Percentiles rank a stretch among this genome's conserved stretches.
Conservation (phyloP, 345 rosid genomes). For the Populus alba region DNA sequence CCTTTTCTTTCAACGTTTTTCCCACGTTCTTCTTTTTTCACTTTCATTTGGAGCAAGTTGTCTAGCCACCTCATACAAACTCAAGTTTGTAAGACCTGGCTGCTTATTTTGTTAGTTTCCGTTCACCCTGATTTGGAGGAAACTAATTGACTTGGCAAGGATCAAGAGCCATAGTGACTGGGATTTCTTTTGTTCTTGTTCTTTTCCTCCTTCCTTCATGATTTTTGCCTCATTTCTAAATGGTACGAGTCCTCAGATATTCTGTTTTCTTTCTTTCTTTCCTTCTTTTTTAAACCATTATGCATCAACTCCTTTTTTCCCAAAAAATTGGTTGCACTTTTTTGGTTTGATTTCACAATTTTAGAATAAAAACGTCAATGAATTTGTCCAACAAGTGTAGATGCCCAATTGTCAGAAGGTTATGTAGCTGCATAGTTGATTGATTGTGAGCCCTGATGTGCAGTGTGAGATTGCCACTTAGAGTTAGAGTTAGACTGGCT, state of each 20-base stretch:
- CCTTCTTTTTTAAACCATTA: not conserved
- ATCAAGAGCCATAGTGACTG: not conserved
- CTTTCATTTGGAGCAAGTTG: conserved; percentile 2
- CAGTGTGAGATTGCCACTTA: not conserved
- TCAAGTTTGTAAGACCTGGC: conserved; percentile 19
- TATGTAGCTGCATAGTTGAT: not conserved
- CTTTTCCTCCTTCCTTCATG: not conserved
- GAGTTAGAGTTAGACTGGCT: not conserved
- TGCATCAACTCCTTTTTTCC: not conserved
- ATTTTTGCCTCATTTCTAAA: not conserved
- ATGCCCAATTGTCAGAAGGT: not conserved
- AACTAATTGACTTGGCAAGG: conserved; percentile 9
- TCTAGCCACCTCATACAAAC: conserved; percentile 6
- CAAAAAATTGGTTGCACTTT: not conserved
- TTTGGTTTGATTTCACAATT: not conserved
- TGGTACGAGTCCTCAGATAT: not conserved
- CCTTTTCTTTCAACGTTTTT: not conserved
- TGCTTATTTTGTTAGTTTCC: not conserved
- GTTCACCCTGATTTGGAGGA: conserved; percentile 13
- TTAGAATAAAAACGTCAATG: not conserved
- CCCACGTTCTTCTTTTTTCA: not conserved
- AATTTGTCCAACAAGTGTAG: not conserved
- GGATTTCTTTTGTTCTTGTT: not conserved
- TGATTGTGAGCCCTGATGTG: not conserved
- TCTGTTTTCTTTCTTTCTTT: not conserved